Conservation (phyloP, 2,329 filamentous ascomycete species). For the Xylariaceae sp. region DNA sequence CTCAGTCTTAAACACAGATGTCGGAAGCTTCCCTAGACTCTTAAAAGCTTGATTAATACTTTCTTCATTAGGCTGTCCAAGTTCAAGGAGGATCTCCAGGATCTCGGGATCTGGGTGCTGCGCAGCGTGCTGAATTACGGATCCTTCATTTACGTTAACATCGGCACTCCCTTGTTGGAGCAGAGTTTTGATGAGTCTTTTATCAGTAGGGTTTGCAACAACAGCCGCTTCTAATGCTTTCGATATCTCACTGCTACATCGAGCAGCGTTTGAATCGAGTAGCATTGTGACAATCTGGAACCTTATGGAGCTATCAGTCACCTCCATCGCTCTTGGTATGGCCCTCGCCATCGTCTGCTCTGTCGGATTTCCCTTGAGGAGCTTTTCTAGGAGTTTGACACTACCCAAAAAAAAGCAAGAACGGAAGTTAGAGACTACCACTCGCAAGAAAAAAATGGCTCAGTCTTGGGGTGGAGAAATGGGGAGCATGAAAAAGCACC, state of each 20-base stretch:
- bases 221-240: slow-evolving; percentile 42
- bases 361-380: slow-evolving; percentile 45
- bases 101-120: slow-evolving; percentile 47
- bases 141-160: slow-evolving; percentile 46
- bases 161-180: slow-evolving; percentile 51
- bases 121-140: slow-evolving; percentile 37
- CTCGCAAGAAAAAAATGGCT: neutral
- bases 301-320: slow-evolving; percentile 41
- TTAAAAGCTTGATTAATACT: slow-evolving; percentile 44
- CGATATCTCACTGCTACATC: slow-evolving; percentile 41
- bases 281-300: slow-evolving; percentile 47
- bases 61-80: slow-evolving; percentile 43
- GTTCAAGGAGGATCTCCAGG: slow-evolving; percentile 44
- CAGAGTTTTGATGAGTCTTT: slow-evolving; percentile 46
- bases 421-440: neutral
- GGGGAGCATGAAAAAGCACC: neutral
- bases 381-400: slow-evolving; percentile 40
- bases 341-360: slow-evolving; percentile 46
- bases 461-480: no score
- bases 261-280: slow-evolving; percentile 42
- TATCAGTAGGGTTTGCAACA: slow-evolving; percentile 45
- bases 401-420: neutral
- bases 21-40: slow-evolving; percentile 41
- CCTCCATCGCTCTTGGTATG: slow-evolving; percentile 45
- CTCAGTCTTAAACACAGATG: slow-evolving; percentile 43